Evolutionary conservation across 139 green algal species (phyloP).

Genomic region (Bryopsis sp.): DNA sequence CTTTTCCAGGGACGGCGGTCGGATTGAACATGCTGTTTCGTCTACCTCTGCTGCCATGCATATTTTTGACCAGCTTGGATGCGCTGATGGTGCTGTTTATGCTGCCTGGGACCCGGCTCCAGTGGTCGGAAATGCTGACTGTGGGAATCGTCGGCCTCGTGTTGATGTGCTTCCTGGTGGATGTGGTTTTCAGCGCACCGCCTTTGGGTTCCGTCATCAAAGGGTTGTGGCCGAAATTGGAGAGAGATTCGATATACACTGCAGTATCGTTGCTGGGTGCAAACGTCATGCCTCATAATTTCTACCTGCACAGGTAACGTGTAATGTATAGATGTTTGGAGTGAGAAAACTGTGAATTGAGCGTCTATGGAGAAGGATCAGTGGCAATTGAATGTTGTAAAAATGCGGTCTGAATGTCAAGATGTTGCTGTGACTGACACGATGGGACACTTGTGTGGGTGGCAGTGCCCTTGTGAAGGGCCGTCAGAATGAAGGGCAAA

Average conservation of each 20-base stretch:
- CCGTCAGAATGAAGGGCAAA: background rate
- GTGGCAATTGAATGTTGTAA: too few relatives aligned
- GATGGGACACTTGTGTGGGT: too few relatives aligned
- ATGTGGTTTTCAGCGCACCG: conserved; percentile 36
- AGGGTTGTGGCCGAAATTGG: conserved; percentile 31
- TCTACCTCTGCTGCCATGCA: conserved; percentile 40
- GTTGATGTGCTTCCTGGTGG: conserved; percentile 43
- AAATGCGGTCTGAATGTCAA: too few relatives aligned
- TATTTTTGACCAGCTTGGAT: conserved; percentile 36
- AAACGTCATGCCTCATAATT: conserved; percentile 58
- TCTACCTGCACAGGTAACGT: conserved; percentile 41
- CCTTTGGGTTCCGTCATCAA: conserved; percentile 26
- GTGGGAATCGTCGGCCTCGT: conserved; percentile 40
- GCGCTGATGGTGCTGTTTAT: conserved; percentile 20
- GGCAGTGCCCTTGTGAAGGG: conserved; percentile 34
- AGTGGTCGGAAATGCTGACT: conserved; percentile 34
- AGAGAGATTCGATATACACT: conserved; percentile 37
- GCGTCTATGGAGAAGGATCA: too few relatives aligned
- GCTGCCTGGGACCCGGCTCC: conserved; percentile 11
- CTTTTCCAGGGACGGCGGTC: conserved; percentile 38
- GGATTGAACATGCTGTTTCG: conserved; percentile 49
- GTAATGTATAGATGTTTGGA: too few relatives aligned
- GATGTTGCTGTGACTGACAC: too few relatives aligned
- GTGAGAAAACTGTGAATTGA: too few relatives aligned
- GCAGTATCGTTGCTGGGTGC: conserved; percentile 48